Evolutionary conservation across 768 basidiomycete species (phyloP).

Genomic region (Phanerochaete sordida): DNA sequence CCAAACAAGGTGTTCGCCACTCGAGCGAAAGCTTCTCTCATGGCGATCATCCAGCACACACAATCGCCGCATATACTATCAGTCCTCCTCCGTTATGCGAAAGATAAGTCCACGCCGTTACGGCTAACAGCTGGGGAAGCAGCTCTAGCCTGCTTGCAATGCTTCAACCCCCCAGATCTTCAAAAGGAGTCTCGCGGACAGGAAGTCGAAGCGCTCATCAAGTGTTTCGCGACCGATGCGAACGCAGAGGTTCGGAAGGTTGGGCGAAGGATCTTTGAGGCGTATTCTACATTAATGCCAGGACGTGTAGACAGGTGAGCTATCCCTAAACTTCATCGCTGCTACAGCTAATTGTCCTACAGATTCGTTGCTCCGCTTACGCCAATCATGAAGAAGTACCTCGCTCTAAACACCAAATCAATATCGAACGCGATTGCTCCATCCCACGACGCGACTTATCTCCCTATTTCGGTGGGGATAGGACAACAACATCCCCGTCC

Average conservation of each 20-base stretch:
- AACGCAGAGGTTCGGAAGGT: slow-evolving; percentile 72
- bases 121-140: slow-evolving; percentile 66
- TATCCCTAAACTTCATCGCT: not conserved
- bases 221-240: slow-evolving; percentile 63
- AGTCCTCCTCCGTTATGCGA: slow-evolving; percentile 52
- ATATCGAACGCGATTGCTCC: not conserved
- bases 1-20: slow-evolving; percentile 76
- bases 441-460: not conserved
- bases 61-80: slow-evolving; percentile 64
- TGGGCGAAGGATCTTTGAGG: slow-evolving; percentile 69
- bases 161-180: slow-evolving; percentile 75
- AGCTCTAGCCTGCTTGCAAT: slow-evolving; percentile 62
- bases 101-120: slow-evolving; percentile 66
- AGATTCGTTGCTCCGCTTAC: slow-evolving; percentile 76
- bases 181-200: slow-evolving; percentile 63
- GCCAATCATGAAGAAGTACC: slow-evolving; percentile 73
- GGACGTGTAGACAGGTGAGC: slow-evolving; percentile 63
- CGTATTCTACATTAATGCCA: slow-evolving; percentile 70
- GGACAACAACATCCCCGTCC: not conserved
- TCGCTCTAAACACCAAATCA: slow-evolving; percentile 42
- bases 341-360: slow-evolving; percentile 1
- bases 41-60: slow-evolving; percentile 59
- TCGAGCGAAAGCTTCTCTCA: slow-evolving; percentile 60
- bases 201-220: slow-evolving; percentile 71
- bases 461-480: not conserved